Base-by-base conservation (phyloP, 2,329 filamentous ascomycete species). In the Remersonia thermophila region DNA sequence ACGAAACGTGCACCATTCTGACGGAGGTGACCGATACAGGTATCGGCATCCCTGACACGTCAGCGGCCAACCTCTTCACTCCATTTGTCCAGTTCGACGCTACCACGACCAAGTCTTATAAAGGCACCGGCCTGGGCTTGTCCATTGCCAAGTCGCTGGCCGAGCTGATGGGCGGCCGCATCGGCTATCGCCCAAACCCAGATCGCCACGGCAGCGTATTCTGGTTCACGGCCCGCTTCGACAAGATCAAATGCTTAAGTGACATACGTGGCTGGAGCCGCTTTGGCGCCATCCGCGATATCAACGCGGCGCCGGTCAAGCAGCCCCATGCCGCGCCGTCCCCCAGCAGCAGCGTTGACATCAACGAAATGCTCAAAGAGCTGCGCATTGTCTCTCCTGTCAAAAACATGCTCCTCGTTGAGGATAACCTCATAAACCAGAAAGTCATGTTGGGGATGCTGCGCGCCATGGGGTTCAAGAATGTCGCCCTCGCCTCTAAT, bases 11-110 rank as follows among this genome's bases (percentile, higher is more conserved):
- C 40, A 56, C 53, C 1, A 60, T 77, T n/a, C 49, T 62, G 18
- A 68, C 69, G 45, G 71, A 72, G 0, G 71, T 91, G 3, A 74
- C 81, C 52, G 83, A 91, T 47, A 83, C 80, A 0, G 83, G 83
- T 1, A 86, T 91, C 33, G 83, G 83, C 5, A 86, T 91, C 23
- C 78, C 84, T 40, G 77, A 85, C 28, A 73, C 4, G 13, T 61
- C 63, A 1, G 51, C 60, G 5, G 55, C 59, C 26, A 59, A 60
- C 2, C 60, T 78, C 1, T 89, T 89, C 58, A 77, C 78, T 40
- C 83, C 83, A 0, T 89, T 89, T 54, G 83, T 76, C 39, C 83
- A 89, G 55, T 82, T 81, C 5, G 83, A 89, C 51, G 75, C 80
- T 2, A 85, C 81, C 3, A 87, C 83, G 0, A 82, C 82, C 15